These are phyloP conservation scores for Alternaria conjuncta DNA, from an alignment of 2,329 filamentous ascomycete genomes.

Conservation along the genomic window DNA sequence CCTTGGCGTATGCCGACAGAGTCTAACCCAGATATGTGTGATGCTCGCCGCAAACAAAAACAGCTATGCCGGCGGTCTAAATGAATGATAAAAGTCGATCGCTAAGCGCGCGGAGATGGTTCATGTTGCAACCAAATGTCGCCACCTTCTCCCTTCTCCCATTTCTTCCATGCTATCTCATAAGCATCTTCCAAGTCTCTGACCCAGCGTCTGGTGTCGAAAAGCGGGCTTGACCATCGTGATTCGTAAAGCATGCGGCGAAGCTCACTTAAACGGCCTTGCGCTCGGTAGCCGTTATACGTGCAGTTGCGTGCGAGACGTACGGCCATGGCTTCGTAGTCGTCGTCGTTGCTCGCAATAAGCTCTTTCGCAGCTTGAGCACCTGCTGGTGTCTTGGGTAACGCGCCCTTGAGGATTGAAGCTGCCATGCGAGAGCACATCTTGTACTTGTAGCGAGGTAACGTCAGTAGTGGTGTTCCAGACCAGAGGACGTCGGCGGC, in stretches of 20 bases:
- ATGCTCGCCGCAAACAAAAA: not conserved
- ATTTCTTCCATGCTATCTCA: conserved; percentile 83
- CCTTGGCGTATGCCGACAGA: not conserved
- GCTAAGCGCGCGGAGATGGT: conserved; percentile 1
- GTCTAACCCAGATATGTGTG: conserved; percentile 2
- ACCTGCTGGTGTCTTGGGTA: conserved; percentile 76
- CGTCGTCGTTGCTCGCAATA: conserved; percentile 76
- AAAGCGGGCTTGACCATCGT: conserved; percentile 85
- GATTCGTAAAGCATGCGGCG: conserved; percentile 81
- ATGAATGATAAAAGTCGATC: not conserved
- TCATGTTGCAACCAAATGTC: conserved; percentile 77
- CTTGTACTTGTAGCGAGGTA: conserved; percentile 93
- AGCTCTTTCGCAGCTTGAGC: conserved; percentile 73
- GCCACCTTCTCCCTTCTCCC: conserved; percentile 85
- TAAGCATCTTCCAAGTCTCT: conserved; percentile 87
- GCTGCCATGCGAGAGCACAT: conserved; percentile 99
- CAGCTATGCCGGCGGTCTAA: not conserved
- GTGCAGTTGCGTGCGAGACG: conserved; percentile 40
- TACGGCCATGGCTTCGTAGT: conserved; percentile 74
- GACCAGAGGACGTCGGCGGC: conserved; percentile 97
- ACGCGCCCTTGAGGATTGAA: conserved; percentile 86
- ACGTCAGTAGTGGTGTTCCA: conserved; percentile 87
- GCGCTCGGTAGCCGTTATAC: conserved; percentile 41
- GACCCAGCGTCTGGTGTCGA: conserved; percentile 92
- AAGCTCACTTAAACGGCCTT: conserved; percentile 77